Conservation (phyloP, 1,284 basidiomycete species). For the Ceratobasidium sp. region DNA sequence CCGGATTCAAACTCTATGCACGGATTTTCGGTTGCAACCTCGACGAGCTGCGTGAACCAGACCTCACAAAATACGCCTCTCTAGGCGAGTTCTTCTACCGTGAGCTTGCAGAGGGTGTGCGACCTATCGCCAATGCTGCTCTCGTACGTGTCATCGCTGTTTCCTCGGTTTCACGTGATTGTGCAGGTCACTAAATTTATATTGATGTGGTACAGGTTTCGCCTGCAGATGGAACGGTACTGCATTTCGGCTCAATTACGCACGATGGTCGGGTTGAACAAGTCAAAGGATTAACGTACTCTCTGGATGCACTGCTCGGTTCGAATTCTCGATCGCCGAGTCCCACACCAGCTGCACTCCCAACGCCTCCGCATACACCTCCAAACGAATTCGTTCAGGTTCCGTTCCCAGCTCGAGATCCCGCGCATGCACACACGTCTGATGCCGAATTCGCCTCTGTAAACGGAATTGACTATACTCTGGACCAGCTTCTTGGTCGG, state of each 20-base stretch:
- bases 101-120: constrained; percentile 79
- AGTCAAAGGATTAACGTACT: constrained; percentile 98
- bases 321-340: constrained; percentile 51
- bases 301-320: constrained; percentile 90
- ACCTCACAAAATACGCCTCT: constrained; percentile 80
- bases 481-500: constrained; percentile 79
- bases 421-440: constrained; percentile 57
- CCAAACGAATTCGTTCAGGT: constrained; percentile 54
- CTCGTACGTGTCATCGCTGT: constrained; percentile 63
- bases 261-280: constrained; percentile 86
- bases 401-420: constrained; percentile 57
- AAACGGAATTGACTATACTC: constrained; percentile 95
- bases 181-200: background rate
- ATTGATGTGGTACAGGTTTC: constrained; percentile 37
- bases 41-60: constrained; percentile 83
- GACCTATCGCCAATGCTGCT: constrained; percentile 80
- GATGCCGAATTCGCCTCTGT: constrained; percentile 94
- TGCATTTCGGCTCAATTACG: constrained; percentile 90
- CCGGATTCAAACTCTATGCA: constrained; percentile 86
- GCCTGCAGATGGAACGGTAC: constrained; percentile 90
- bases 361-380: constrained; percentile 48
- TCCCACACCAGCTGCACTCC: constrained; percentile 53
- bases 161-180: background rate
- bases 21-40: constrained; percentile 92
- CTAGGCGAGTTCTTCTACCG: constrained; percentile 97